Conservation (phyloP, 2,329 filamentous ascomycete species). For the Epichloe bromicola region DNA sequence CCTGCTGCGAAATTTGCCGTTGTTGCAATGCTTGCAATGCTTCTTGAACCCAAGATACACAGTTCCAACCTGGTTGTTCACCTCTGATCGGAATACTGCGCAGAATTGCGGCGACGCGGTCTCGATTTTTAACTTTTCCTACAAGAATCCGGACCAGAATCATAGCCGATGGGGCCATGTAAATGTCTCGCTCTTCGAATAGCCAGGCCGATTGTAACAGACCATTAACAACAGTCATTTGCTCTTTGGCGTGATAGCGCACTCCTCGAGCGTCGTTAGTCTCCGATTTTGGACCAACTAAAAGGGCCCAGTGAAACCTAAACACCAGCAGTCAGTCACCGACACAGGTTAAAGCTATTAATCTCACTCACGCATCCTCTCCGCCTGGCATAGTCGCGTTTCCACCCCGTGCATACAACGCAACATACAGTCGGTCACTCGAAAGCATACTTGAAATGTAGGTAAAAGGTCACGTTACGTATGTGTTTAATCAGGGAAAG, state of each 20-base stretch:
- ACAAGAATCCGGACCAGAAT: conserved; percentile 15
- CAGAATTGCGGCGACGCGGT: conserved; percentile 17
- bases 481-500: no score
- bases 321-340: no score
- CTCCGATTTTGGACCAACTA: not conserved
- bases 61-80: conserved; percentile 25
- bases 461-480: no score
- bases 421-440: no score
- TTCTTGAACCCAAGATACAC: conserved; percentile 29
- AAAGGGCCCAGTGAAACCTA: conserved; percentile 2
- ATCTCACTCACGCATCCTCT: no score
- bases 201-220: not conserved
- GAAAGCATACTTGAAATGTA: no score
- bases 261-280: not conserved
- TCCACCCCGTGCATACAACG: no score
- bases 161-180: conserved; percentile 1
- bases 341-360: no score
- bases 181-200: not conserved
- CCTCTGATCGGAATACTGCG: conserved; percentile 17
- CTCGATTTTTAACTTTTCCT: conserved; percentile 19
- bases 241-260: not conserved
- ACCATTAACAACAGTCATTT: no score
- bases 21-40: conserved; percentile 15
- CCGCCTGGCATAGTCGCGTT: no score
- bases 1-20: not conserved